Evolutionary conservation across 2,329 filamentous ascomycete species (phyloP), one percentile per base, ranked within the genome.

Genomic region (Aureobasidium lini): DNA sequence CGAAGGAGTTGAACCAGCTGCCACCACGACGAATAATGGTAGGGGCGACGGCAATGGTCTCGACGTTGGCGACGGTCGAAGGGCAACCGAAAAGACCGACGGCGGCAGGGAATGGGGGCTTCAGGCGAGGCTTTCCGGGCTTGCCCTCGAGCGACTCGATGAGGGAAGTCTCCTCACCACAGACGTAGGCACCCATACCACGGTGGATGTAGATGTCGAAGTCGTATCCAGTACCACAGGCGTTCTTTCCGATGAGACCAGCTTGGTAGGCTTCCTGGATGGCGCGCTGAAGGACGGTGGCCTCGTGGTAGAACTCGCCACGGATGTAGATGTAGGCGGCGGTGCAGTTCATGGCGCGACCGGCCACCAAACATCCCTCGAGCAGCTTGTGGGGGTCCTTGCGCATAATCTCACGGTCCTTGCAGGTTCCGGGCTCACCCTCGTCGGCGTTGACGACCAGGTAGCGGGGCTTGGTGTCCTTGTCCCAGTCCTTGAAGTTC

Each of bases 401-500:
- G 77, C 94, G 91, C 94, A 99, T 99, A 68, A 99, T 99, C 77
- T 99, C 94, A 72, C 94, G 88, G 76, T 99, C 94, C 81, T 99
- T 99, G 86, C 94, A 99, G 57, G 94, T 99, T 75, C 94, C 94
- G 32, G 94, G 94, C 78, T 99, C 94, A 71, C 94, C 94, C 80
- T 99, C 94, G 75, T 99, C 94, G 66, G 94, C 94, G 72, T 99
- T 99, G 79, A 99, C 90, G 63, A 99, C 93, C 59, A 99, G 81
- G 73, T 99, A 99, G 70, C 94, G 87, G 65, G 94, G 94, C 78
- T 95, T 95, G 69, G 77, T 88, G 75, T 97, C 94, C 79, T 99
- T 95, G 70, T 99, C 93, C 94, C 94, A 99, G 70, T 91, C 94
- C 79, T 96, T 96, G 82, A 93, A 92, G 82, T 99, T 99, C 94